Conservation (phyloP, 2,329 filamentous ascomycete species). For the Penicillium aurantiogriseum region DNA sequence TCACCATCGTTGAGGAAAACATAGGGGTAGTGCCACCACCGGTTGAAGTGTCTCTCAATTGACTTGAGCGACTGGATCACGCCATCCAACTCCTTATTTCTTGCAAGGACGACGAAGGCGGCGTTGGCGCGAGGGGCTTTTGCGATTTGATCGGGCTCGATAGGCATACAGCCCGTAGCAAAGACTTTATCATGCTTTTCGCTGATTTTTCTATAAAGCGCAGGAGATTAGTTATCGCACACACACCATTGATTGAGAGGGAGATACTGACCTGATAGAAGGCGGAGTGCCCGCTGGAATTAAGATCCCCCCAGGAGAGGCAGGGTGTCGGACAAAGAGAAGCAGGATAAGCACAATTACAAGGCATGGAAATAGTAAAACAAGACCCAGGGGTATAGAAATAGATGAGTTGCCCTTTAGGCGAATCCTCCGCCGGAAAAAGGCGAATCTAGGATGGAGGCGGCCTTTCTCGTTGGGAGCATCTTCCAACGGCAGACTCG, state of each 20-base stretch:
- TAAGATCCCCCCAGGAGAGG: conserved; percentile 75
- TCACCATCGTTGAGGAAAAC: conserved; percentile 97
- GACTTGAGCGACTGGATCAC: conserved; percentile 97
- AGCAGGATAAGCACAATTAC: conserved; percentile 88
- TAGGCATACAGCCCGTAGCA: conserved; percentile 76
- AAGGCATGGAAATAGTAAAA: conserved; percentile 87
- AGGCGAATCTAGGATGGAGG: conserved; percentile 61
- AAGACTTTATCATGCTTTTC: conserved; percentile 98
- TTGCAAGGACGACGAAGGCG: conserved; percentile 89
- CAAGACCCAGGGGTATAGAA: conserved; percentile 87
- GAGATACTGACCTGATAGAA: conserved; percentile 72
- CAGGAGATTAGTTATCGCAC: conserved; percentile 16
- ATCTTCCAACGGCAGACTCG: conserved; percentile 49
- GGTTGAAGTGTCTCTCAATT: conserved; percentile 97
- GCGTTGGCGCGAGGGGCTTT: conserved; percentile 75
- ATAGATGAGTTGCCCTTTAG: conserved; percentile 88
- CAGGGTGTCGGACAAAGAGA: conserved; percentile 84
- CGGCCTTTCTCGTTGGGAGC: conserved; percentile 45
- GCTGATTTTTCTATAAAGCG: conserved; percentile 74
- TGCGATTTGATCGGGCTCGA: conserved; percentile 63
- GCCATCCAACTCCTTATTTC: conserved; percentile 94
- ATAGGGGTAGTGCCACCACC: conserved; percentile 98
- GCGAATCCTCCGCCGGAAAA: conserved; percentile 82
- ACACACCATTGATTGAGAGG: not conserved
- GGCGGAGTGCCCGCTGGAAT: conserved; percentile 87